These are phyloP conservation scores for Monosporozyma aquatica DNA, from an alignment of 805 yeast genomes.

Conservation along the genomic window DNA sequence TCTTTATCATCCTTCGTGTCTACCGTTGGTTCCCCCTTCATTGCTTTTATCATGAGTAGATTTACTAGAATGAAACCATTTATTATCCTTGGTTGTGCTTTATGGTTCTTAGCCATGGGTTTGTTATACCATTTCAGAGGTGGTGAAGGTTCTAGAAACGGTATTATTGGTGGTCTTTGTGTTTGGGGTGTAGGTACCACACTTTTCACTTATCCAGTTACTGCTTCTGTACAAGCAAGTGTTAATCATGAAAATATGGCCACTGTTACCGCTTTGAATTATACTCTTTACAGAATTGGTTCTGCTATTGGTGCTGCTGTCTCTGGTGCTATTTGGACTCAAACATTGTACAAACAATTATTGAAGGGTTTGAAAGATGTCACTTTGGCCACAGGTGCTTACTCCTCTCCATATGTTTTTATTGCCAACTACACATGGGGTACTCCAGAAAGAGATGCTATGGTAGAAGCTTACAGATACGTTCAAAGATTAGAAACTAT, in stretches of 20 bases:
- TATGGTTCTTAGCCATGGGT: slow-evolving; percentile 59
- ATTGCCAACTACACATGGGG: slow-evolving; percentile 48
- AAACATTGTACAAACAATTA: slow-evolving; percentile 41
- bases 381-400: slow-evolving; percentile 38
- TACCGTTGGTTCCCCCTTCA: slow-evolving; percentile 47
- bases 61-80: slow-evolving; percentile 49
- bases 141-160: slow-evolving; percentile 44
- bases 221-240: slow-evolving; percentile 51
- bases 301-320: slow-evolving; percentile 54
- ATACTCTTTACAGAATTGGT: slow-evolving; percentile 53
- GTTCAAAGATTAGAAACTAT: slow-evolving; percentile 51
- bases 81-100: slow-evolving; percentile 46
- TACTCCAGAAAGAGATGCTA: slow-evolving; percentile 47
- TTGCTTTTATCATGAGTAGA: slow-evolving; percentile 44
- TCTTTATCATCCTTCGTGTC: slow-evolving; percentile 58
- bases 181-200: slow-evolving; percentile 68
- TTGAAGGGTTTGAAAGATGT: slow-evolving; percentile 30
- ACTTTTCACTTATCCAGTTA: slow-evolving; percentile 57
- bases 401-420: slow-evolving; percentile 46
- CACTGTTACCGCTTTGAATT: slow-evolving; percentile 47
- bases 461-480: slow-evolving; percentile 49
- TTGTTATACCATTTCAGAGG: slow-evolving; percentile 44
- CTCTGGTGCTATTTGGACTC: slow-evolving; percentile 69
- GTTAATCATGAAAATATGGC: slow-evolving; percentile 57
- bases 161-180: slow-evolving; percentile 57